Conservation (phyloP, 2,329 filamentous ascomycete genomes). For the Trichoderma koningii region DNA sequence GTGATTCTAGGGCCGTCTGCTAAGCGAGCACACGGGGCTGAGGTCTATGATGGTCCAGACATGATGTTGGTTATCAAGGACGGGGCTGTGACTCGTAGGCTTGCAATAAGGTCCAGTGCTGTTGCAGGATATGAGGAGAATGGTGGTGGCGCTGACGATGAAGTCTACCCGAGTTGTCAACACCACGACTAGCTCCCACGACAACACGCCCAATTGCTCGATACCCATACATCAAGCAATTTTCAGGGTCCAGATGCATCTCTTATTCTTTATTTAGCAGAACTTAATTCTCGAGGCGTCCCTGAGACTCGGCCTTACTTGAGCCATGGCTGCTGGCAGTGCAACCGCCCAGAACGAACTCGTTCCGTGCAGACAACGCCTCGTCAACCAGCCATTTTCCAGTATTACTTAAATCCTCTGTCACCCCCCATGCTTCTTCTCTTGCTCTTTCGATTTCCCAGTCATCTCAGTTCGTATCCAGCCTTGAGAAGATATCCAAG, state of each 20-base stretch:
- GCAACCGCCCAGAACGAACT: not conserved
- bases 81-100: conserved; percentile 17
- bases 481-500: not conserved
- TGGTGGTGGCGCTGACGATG: not conserved
- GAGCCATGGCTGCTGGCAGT: not conserved
- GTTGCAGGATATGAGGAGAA: not conserved
- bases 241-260: not conserved
- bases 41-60: conserved; percentile 22
- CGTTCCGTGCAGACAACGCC: not conserved
- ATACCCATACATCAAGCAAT: too few species aligned
- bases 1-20: conserved; percentile 30
- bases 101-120: conserved; percentile 22
- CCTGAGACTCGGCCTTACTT: not conserved
- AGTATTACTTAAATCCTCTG: not conserved
- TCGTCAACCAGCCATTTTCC: not conserved
- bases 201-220: too few species aligned
- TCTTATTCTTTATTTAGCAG: not conserved
- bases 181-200: too few species aligned
- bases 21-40: not conserved
- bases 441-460: not conserved
- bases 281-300: too few species aligned
- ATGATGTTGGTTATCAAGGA: conserved; percentile 26
- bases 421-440: not conserved
- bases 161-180: too few species aligned
- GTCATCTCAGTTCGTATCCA: not conserved